Conservation (phyloP, 2,329 filamentous ascomycete genomes). For the Chaetomium strumarium region DNA sequence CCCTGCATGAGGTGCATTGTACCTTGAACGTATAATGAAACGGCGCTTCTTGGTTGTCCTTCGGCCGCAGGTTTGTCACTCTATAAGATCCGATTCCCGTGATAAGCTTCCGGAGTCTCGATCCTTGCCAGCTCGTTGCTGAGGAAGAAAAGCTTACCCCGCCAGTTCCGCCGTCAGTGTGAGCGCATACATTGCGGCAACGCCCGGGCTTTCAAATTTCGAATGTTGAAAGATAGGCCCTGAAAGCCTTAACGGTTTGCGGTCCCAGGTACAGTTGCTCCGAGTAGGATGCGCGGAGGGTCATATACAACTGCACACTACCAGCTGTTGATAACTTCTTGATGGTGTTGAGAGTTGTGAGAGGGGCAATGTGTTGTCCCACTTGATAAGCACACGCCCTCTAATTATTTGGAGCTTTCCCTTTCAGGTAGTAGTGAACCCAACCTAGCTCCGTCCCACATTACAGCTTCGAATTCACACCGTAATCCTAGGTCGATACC, state of each 20-base stretch:
- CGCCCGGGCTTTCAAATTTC: background rate
- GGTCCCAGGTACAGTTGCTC: too few species aligned
- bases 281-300: too few species aligned
- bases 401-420: background rate
- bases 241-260: too few species aligned
- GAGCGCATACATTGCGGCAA: conserved; percentile 55
- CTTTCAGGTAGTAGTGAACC: too few species aligned
- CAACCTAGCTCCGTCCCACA: too few species aligned
- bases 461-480: too few species aligned
- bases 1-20: conserved; percentile 94
- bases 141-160: conserved; percentile 45
- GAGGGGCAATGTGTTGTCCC: background rate
- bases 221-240: background rate
- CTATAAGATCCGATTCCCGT: conserved; percentile 47
- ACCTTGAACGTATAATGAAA: conserved; percentile 99
- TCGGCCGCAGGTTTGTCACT: conserved; percentile 81
- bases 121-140: background rate
- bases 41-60: conserved; percentile 72
- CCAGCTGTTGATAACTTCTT: background rate
- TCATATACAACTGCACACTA: too few species aligned
- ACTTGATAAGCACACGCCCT: background rate
- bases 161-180: conserved; percentile 61
- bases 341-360: background rate
- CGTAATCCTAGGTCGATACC: too few species aligned
- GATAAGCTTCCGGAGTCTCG: too few species aligned